Base-by-base conservation (phyloP, 2,329 filamentous ascomycete genomes). In the Penicillium concentricum region DNA sequence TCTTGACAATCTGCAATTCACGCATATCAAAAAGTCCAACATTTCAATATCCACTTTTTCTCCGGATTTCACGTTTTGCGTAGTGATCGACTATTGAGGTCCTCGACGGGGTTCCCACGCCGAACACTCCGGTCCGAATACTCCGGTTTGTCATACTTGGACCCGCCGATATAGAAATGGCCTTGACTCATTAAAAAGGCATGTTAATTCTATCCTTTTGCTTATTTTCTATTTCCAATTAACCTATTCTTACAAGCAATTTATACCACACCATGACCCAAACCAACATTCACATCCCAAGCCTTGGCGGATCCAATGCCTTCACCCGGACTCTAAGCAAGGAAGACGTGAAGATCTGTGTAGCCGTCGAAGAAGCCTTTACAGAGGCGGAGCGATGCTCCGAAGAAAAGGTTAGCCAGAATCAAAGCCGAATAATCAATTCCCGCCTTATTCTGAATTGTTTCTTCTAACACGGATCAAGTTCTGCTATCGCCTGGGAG, bases 401-500 rank as follows among this genome's bases (percentile, higher is more conserved):
- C 0, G 55, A 61, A 20, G 60, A 64, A 47, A 64, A 64, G 54
- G 61, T 64, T 42, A n/a, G 28, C 10, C 18, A 8, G 18, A 34
- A 5, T 3, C 3, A 3, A 22, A 18, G 7, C 28, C 24, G 22
- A 53, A n/a, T 15, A 3, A 46, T 5, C 10, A 20, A 8, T 28
- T n/a, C 10, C 18, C 4, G 1, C 9, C 7, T 44, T 32, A 15
- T 15, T 34, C 9, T 28, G 1, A 28, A 26, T 46, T 18, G 2
- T 10, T 44, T 28, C 20, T 15, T 34, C 18, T 46, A n/a, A 52
- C 35, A 39, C 24, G 3, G 15, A 26, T 7, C 26, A 38, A 63
- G 61, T 64, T 64, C 51, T 26, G 18, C 10, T 64, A 64, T 37
- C 60, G 61, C 12, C 51, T 64, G 15, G 51, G 24, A 22, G 46